Conservation (phyloP, 2,329 filamentous ascomycete species). For the Cercospora nicotianae region DNA sequence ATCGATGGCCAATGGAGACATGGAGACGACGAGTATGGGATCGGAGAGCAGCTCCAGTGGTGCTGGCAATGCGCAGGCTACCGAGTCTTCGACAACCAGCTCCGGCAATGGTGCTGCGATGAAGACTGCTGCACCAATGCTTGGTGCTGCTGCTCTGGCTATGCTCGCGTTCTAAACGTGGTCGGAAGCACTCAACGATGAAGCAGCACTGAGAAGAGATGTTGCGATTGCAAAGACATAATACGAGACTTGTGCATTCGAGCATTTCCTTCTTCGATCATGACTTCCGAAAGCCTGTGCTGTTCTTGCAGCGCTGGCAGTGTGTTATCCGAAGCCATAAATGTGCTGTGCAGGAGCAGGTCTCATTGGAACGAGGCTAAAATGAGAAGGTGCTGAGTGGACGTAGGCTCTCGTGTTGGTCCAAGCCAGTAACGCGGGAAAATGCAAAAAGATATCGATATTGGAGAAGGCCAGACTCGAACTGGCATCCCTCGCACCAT, state of each 20-base stretch:
- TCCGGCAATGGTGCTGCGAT: neutral
- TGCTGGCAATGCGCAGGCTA: neutral
- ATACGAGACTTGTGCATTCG: neutral
- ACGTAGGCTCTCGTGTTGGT: neutral
- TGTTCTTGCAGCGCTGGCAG: neutral
- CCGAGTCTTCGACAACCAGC: neutral
- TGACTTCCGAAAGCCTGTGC: neutral
- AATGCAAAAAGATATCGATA: neutral
- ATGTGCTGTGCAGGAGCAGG: neutral
- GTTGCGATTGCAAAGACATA: neutral
- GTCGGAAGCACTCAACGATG: neutral
- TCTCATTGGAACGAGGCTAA: neutral
- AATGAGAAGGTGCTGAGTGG: neutral
- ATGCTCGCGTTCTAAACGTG: neutral
- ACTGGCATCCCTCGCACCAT: neutral
- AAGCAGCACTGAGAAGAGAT: neutral
- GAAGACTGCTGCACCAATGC: conserved; percentile 3
- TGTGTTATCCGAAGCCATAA: neutral
- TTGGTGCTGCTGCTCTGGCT: neutral
- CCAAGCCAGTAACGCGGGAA: neutral
- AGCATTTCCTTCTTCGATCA: neutral
- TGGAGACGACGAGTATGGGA: neutral
- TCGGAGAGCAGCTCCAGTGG: neutral
- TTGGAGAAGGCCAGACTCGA: neutral
- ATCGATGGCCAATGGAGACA: neutral